These are phyloP conservation scores for Syzygium jambos DNA, from an alignment of 345 rosid species.

Conservation along the genomic window DNA sequence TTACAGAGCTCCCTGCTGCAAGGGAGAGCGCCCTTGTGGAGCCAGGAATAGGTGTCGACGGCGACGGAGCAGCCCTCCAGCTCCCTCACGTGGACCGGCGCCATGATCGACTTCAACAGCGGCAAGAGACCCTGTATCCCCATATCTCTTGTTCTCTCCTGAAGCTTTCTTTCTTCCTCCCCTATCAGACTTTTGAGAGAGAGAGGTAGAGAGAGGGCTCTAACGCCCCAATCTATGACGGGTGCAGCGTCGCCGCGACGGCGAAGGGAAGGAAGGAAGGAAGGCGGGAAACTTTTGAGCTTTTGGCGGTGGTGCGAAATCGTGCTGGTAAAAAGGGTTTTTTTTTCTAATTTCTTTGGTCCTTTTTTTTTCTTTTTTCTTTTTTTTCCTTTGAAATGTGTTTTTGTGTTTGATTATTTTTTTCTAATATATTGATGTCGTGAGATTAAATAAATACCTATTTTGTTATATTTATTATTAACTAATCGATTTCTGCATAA, in stretches of 20 bases:
- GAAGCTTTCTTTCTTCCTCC: not conserved
- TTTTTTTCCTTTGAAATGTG: not conserved
- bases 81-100: slow-evolving; percentile 59
- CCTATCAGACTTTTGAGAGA: not conserved
- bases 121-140: slow-evolving; percentile 88
- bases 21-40: slow-evolving; percentile 69
- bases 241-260: not conserved
- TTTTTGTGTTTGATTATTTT: not conserved
- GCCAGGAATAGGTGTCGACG: slow-evolving; percentile 94
- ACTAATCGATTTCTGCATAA: not conserved
- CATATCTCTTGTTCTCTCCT: slow-evolving; percentile 25
- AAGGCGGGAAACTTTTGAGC: not conserved
- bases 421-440: not conserved
- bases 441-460: not conserved
- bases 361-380: not conserved
- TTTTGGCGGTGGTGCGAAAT: not conserved
- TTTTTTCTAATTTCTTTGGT: not conserved
- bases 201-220: not conserved
- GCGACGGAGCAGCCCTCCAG: slow-evolving; percentile 77
- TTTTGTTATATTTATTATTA: not conserved
- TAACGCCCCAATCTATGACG: not conserved
- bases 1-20: slow-evolving; percentile 70
- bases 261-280: not conserved
- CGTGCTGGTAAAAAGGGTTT: not conserved
- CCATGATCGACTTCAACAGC: slow-evolving; percentile 77